These are phyloP conservation scores for Tolypocladium paradoxum DNA, from an alignment of 2,329 filamentous ascomycete species.

Conservation along the genomic window DNA sequence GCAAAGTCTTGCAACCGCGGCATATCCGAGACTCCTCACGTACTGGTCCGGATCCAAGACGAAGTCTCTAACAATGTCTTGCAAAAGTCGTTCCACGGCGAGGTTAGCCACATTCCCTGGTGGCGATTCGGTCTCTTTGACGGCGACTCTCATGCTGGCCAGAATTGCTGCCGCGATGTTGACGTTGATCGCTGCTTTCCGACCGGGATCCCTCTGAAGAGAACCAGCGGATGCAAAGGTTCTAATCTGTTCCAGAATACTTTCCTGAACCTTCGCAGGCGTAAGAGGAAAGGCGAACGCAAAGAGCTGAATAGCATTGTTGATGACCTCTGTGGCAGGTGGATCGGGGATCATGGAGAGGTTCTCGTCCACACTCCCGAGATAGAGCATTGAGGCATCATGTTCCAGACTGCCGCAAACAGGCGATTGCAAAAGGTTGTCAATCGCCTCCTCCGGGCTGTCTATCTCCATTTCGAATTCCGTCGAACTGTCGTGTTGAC, in stretches of 20 bases:
- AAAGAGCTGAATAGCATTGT: conserved; percentile 87
- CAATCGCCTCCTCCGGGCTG: conserved; percentile 54
- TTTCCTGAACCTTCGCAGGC: conserved; percentile 86
- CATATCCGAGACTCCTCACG: conserved; percentile 74
- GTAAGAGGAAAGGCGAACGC: conserved; percentile 85
- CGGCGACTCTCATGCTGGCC: conserved; percentile 70
- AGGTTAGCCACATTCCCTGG: conserved; percentile 62
- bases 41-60: conserved; percentile 76
- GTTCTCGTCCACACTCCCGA: conserved; percentile 31
- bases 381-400: conserved; percentile 74
- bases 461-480: conserved; percentile 38
- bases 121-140: conserved; percentile 65
- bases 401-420: conserved; percentile 80
- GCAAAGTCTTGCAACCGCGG: conserved; percentile 78
- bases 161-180: conserved; percentile 79
- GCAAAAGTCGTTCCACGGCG: conserved; percentile 74
- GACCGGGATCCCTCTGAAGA: conserved; percentile 74
- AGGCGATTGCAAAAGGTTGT: conserved; percentile 53
- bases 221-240: conserved; percentile 75
- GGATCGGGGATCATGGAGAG: conserved; percentile 53
- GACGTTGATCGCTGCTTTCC: conserved; percentile 82
- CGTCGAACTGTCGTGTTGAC: conserved; percentile 47
- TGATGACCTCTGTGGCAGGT: conserved; percentile 85
- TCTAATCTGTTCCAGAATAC: conserved; percentile 84
- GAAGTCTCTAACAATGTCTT: conserved; percentile 62